Conservation (phyloP, 2,329 filamentous ascomycete genomes). For the Scytalidium lignicola region DNA sequence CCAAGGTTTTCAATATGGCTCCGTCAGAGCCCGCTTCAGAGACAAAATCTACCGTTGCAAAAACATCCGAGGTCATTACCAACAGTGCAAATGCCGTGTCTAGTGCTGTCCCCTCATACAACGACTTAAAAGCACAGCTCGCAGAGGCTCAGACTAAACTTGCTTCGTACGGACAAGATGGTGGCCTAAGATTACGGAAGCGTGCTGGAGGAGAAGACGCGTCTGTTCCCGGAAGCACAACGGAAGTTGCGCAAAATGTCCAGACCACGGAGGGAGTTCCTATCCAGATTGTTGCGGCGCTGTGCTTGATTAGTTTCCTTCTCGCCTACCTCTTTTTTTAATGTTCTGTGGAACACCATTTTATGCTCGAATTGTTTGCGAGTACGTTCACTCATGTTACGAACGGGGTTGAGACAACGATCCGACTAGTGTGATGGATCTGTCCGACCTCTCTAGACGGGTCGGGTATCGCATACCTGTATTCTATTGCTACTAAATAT, state of each 20-base stretch:
- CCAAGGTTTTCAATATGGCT: slow-evolving; percentile 35
- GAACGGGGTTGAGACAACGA: background rate
- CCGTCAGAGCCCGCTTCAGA: slow-evolving; percentile 7
- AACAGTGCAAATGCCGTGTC: slow-evolving; percentile 44
- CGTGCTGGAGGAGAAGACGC: slow-evolving; percentile 45
- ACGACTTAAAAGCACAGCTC: slow-evolving; percentile 69
- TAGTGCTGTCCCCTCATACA: slow-evolving; percentile 31
- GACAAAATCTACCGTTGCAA: background rate
- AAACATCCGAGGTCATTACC: slow-evolving; percentile 1
- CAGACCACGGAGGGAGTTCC: slow-evolving; percentile 63
- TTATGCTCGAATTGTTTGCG: background rate
- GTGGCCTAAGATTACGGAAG: slow-evolving; percentile 77
- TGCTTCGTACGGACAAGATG: slow-evolving; percentile 61
- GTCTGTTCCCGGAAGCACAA: slow-evolving; percentile 30
- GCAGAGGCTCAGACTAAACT: slow-evolving; percentile 71
- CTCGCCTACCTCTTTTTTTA: slow-evolving; percentile 97
- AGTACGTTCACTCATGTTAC: background rate
- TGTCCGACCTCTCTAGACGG: background rate
- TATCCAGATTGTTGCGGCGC: slow-evolving; percentile 73
- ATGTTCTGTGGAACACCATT: slow-evolving; percentile 14
- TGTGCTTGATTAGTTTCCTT: slow-evolving; percentile 88
- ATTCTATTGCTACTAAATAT: slow-evolving; percentile 10
- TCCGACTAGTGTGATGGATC: background rate
- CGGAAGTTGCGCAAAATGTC: slow-evolving; percentile 48
- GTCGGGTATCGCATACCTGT: slow-evolving; percentile 6